Conservation (phyloP, 768 basidiomycete genomes). For the Hirschioporus abietinus region DNA sequence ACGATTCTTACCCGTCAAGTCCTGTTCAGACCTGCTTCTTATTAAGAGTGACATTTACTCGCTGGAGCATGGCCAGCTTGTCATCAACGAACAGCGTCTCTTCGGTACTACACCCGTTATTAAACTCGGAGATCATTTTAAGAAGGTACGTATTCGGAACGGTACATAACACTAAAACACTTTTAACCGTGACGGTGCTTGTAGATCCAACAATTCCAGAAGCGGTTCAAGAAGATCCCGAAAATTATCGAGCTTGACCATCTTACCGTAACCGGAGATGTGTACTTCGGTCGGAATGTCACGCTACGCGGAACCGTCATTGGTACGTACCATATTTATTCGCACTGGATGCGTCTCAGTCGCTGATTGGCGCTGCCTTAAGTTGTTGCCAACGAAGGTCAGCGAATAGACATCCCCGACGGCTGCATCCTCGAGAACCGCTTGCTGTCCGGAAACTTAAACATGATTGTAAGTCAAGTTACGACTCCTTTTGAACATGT, state of each 20-base stretch:
- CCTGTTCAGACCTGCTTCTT: slow-evolving; percentile 57
- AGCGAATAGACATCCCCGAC: slow-evolving; percentile 54
- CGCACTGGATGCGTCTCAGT: neutral
- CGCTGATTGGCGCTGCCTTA: slow-evolving; percentile 3
- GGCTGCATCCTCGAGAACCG: slow-evolving; percentile 51
- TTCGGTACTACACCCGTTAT: slow-evolving; percentile 65
- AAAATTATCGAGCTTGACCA: slow-evolving; percentile 71
- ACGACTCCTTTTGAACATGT: neutral
- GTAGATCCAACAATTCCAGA: slow-evolving; percentile 57
- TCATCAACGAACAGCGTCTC: slow-evolving; percentile 53
- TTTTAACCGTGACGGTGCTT: neutral
- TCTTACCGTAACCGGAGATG: slow-evolving; percentile 66
- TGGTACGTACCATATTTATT: slow-evolving; percentile 21
- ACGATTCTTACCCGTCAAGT: slow-evolving; percentile 65
- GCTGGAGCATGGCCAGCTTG: slow-evolving; percentile 61
- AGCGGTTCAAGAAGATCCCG: slow-evolving; percentile 72
- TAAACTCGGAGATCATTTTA: slow-evolving; percentile 74
- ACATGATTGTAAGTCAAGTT: slow-evolving; percentile 51
- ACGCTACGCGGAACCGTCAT: slow-evolving; percentile 66
- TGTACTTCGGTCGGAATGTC: slow-evolving; percentile 61
- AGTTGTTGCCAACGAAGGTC: slow-evolving; percentile 52
- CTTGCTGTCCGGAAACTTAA: slow-evolving; percentile 69
- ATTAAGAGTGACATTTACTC: slow-evolving; percentile 70
- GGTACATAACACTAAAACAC: neutral
- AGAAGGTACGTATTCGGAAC: slow-evolving; percentile 44